A percentile compares a stretch with the other conserved stretches of the same genome.
phyloP scores from a whole-genome alignment of 2,329 filamentous ascomycete genomes.

The Bipolaris sorokiniana region DNA sequence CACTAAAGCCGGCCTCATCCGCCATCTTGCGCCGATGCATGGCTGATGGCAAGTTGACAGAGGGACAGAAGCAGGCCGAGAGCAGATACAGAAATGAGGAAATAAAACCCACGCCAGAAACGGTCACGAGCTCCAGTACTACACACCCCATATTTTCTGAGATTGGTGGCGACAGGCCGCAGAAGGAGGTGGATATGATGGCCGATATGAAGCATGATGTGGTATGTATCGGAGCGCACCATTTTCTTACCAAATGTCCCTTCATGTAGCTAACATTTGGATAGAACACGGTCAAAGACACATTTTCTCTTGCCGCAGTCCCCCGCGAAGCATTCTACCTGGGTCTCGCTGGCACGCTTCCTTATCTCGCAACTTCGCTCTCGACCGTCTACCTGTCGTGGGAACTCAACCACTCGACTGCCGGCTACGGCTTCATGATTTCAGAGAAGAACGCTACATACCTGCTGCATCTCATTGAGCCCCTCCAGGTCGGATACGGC shows the following conservation, averaged over 20 bases:
- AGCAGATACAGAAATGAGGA: conserved; percentile 60
- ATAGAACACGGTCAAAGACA: conserved; percentile 56
- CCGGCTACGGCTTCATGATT: conserved; percentile 69
- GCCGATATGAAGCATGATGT: conserved; percentile 50
- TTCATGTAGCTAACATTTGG: neutral
- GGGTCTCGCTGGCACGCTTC: conserved; percentile 58
- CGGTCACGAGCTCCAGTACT: conserved; percentile 65
- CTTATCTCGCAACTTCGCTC: conserved; percentile 81
- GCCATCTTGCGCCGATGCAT: conserved; percentile 51
- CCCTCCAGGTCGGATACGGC: conserved; percentile 88
- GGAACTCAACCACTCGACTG: conserved; percentile 74
- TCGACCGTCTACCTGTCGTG: conserved; percentile 83
- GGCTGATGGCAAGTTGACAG: conserved; percentile 49
- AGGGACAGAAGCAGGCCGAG: conserved; percentile 63
- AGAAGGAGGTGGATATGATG: conserved; percentile 55
- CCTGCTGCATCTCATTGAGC: conserved; percentile 77
- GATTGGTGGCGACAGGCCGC: conserved; percentile 41
- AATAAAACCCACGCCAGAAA: conserved; percentile 65
- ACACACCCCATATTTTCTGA: conserved; percentile 51
- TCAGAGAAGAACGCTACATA: conserved; percentile 73
- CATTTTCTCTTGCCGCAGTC: conserved; percentile 55
- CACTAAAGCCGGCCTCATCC: conserved; percentile 42
- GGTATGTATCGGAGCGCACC: conserved; percentile 29
- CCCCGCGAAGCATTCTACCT: conserved; percentile 57
- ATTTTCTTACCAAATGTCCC: neutral